These are phyloP conservation scores for Candida frijolesensis DNA, from an alignment of 1,139 yeast species.

Conservation along the genomic window DNA sequence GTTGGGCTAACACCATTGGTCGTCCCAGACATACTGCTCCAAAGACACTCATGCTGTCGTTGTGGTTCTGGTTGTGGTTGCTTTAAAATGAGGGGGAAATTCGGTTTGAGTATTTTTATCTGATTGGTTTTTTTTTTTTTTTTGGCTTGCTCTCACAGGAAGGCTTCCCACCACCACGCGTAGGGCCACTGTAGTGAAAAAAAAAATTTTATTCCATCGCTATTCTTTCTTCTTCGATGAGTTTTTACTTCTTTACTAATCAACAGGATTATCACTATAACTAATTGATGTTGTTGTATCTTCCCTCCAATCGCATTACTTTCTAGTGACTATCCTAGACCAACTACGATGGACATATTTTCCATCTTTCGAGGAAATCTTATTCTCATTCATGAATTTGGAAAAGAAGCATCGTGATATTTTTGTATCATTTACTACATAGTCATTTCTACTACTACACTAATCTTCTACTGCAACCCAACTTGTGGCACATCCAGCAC, in stretches of 20 bases:
- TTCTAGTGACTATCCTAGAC: constrained; percentile 65
- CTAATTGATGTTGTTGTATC: constrained; percentile 5
- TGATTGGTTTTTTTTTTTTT: not conserved
- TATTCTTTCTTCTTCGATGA: constrained; percentile 7
- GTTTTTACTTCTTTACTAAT: constrained; percentile 1
- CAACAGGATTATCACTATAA: constrained; percentile 8
- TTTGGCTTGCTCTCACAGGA: not conserved
- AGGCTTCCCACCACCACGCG: not conserved
- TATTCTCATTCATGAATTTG: constrained; percentile 62
- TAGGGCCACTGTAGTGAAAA: not conserved
- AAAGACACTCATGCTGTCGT: constrained; percentile 37
- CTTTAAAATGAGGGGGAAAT: not conserved
- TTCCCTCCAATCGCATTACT: constrained; percentile 16
- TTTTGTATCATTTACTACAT: not conserved
- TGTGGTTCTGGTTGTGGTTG: not conserved
- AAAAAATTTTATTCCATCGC: constrained; percentile 3
- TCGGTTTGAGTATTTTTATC: not conserved
- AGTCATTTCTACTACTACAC: not conserved
- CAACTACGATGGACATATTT: constrained; percentile 72
- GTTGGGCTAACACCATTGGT: constrained; percentile 57
- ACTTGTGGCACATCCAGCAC: constrained; percentile 49
- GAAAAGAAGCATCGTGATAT: constrained; percentile 79
- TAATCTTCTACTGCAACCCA: constrained; percentile 31
- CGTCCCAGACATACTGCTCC: constrained; percentile 62
- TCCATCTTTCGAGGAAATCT: constrained; percentile 64